Conservation (phyloP, 1,284 basidiomycete genomes). For the Rhizopogon parksii region DNA sequence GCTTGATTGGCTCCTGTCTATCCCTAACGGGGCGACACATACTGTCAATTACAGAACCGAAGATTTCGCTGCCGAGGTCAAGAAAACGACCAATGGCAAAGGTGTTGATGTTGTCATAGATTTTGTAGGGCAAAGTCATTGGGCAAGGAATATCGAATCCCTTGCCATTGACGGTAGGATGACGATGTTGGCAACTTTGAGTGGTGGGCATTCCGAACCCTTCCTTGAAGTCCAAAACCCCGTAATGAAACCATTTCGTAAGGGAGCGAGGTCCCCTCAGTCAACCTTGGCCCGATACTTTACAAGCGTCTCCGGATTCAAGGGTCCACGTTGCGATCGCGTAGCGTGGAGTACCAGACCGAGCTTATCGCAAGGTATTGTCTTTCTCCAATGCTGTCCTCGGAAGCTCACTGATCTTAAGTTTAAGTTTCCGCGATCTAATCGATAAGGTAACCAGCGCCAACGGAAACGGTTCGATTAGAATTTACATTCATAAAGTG, state of each 20-base stretch:
- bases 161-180: conserved; percentile 77
- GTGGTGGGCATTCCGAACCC: conserved; percentile 42
- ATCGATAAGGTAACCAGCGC: conserved; percentile 55
- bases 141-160: conserved; percentile 72
- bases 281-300: conserved; percentile 65
- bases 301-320: conserved; percentile 86
- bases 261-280: conserved; percentile 62
- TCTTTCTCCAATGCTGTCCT: conserved; percentile 1
- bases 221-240: conserved; percentile 18
- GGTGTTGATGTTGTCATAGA: conserved; percentile 85
- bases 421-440: conserved; percentile 39
- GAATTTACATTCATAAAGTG: conserved; percentile 74
- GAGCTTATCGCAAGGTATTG: conserved; percentile 63
- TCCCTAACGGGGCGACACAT: conserved; percentile 63
- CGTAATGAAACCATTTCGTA: conserved; percentile 20
- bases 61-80: conserved; percentile 68
- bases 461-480: conserved; percentile 54
- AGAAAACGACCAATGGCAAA: conserved; percentile 53
- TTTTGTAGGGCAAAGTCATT: conserved; percentile 83
- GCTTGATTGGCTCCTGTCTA: conserved; percentile 66
- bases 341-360: conserved; percentile 75
- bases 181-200: conserved; percentile 62
- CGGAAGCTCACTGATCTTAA: conserved; percentile 3
- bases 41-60: conserved; percentile 84
- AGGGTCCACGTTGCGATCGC: conserved; percentile 82